A percentile compares a stretch with the other conserved stretches of the same genome.
Evolutionary conservation across 345 rosid species (phyloP).

Genomic region (Angophora floribunda): DNA sequence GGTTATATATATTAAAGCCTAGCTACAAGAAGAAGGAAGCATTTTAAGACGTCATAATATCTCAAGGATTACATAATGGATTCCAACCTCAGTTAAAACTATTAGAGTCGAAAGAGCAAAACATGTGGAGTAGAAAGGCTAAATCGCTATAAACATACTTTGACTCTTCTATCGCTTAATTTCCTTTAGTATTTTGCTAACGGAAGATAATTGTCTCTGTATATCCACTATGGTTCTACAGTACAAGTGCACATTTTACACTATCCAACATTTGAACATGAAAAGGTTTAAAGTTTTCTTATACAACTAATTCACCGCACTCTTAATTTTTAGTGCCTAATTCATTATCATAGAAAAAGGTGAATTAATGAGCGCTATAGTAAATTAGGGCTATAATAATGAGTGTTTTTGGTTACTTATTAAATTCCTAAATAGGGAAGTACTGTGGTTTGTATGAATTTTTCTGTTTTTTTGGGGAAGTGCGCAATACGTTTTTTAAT

Average conservation of each 20-base stretch:
- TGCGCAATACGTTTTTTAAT: neutral
- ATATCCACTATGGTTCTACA: neutral
- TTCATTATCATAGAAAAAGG: neutral
- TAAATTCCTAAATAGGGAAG: neutral
- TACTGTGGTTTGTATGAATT: neutral
- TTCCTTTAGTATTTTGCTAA: neutral
- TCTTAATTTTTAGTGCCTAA: neutral
- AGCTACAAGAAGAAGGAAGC: neutral
- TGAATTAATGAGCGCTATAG: neutral
- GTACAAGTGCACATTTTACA: neutral
- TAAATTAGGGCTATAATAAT: neutral
- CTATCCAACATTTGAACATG: neutral
- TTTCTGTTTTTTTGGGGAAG: neutral
- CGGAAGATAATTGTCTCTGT: neutral
- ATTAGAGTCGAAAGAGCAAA: neutral
- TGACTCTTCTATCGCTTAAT: neutral
- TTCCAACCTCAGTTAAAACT: neutral
- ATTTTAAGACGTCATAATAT: rapidly evolving
- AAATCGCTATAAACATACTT: neutral
- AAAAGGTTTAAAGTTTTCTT: neutral
- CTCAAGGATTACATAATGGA: neutral
- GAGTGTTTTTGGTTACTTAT: neutral
- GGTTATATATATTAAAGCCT: no score
- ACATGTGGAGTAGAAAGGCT: neutral
- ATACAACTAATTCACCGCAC: neutral